Conservation (phyloP, 129 eudicot genomes). For the Silybum marianum region DNA sequence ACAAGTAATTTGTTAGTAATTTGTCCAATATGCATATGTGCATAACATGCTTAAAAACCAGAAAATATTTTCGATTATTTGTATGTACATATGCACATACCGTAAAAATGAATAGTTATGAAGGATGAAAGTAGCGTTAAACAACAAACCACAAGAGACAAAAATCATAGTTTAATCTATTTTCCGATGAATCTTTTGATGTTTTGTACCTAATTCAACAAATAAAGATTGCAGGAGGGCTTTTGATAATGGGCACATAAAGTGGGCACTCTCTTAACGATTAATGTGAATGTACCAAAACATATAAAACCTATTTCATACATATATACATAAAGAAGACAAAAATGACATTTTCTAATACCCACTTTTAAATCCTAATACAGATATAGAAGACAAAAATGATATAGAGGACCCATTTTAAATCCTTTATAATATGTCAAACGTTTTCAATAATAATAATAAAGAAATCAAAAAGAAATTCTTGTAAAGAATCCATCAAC, state of each 20-base stretch:
- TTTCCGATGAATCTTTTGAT: constrained; percentile 1
- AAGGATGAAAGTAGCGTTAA: too few relatives aligned
- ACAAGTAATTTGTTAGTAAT: too few relatives aligned
- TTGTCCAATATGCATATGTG: too few relatives aligned
- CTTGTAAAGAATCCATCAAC: not conserved
- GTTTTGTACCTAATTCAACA: not conserved
- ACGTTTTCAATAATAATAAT: not conserved
- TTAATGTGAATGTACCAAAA: constrained; percentile 12
- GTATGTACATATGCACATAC: too few relatives aligned
- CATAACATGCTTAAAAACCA: too few relatives aligned
- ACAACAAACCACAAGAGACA: too few relatives aligned
- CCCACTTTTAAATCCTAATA: not conserved
- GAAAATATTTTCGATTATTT: too few relatives aligned
- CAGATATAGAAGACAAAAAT: not conserved
- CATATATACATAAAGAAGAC: not conserved
- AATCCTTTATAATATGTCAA: not conserved
- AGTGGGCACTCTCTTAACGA: not conserved
- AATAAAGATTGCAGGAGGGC: not conserved
- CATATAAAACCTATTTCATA: not conserved
- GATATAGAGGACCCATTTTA: not conserved
- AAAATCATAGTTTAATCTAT: too few relatives aligned
- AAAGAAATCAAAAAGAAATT: not conserved
- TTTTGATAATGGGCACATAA: not conserved
- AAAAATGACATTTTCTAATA: not conserved
- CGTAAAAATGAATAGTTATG: too few relatives aligned